These are phyloP conservation scores for Blastobotrys robertii DNA, from an alignment of 805 yeast species.

Conservation along the genomic window DNA sequence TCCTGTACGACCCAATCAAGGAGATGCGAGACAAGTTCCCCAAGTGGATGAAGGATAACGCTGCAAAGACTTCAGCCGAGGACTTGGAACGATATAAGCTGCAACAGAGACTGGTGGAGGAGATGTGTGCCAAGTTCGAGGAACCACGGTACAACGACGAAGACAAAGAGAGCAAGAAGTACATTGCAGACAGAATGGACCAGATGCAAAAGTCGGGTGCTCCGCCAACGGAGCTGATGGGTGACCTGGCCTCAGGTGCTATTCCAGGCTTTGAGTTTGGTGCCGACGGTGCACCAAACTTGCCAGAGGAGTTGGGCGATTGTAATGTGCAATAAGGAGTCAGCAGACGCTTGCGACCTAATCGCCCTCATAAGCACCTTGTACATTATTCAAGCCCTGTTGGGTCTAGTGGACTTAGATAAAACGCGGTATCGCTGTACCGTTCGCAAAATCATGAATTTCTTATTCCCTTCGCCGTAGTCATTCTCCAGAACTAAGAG, in stretches of 20 bases:
- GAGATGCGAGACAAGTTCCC: constrained; percentile 69
- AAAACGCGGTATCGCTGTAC: too few species aligned
- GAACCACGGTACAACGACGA: constrained; percentile 49
- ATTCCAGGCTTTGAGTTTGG: constrained; percentile 29
- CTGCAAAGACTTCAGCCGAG: constrained; percentile 34
- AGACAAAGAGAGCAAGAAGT: constrained; percentile 34
- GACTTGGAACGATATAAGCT: constrained; percentile 45
- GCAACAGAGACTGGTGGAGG: constrained; percentile 53
- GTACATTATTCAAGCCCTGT: too few species aligned
- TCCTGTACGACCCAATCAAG: constrained; percentile 79
- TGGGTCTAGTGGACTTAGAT: too few species aligned
- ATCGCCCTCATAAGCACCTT: too few species aligned
- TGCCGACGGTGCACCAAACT: constrained; percentile 4
- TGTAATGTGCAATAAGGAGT: constrained; percentile 6
- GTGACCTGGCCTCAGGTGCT: constrained; percentile 39
- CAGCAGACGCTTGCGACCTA: too few species aligned
- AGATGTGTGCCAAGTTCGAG: constrained; percentile 61
- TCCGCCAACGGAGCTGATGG: constrained; percentile 69
- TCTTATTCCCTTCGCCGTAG: too few species aligned
- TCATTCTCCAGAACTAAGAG: too few species aligned
- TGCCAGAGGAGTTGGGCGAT: constrained; percentile 5
- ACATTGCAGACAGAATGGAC: constrained; percentile 51
- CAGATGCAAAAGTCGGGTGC: constrained; percentile 58
- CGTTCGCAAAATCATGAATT: too few species aligned
- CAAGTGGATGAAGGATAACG: constrained; percentile 52